Conservation (phyloP, 2,329 filamentous ascomycete species). For the Colletotrichum tamarilloi region DNA sequence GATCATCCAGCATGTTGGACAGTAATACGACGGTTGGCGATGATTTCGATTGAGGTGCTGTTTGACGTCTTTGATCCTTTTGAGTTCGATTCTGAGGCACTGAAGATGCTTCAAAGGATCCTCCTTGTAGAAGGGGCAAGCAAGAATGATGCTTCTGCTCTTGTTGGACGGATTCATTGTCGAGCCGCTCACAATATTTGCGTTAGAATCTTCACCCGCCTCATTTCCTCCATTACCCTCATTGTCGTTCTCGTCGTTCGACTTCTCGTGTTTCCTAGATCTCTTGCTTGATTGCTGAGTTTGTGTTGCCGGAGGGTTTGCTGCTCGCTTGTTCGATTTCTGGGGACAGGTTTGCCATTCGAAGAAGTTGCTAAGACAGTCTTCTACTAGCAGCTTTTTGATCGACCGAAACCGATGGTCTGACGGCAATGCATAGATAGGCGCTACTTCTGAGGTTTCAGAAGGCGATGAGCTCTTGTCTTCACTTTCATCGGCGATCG, state of each 20-base stretch:
- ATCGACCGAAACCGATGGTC: not conserved
- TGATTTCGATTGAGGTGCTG: slow-evolving; percentile 42
- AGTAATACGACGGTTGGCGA: not conserved
- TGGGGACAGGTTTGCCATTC: not conserved
- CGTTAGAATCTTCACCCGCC: not conserved
- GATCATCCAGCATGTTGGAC: not conserved
- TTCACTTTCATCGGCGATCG: not conserved
- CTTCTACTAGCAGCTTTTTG: not conserved
- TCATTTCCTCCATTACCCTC: not conserved
- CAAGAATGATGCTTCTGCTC: slow-evolving; percentile 9
- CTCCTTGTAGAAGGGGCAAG: slow-evolving; percentile 45
- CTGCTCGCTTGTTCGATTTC: not conserved
- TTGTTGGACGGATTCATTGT: not conserved
- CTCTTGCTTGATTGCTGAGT: not conserved
- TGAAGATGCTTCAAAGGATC: slow-evolving; percentile 39
- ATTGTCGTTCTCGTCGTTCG: no score
- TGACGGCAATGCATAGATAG: not conserved
- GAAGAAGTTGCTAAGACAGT: not conserved
- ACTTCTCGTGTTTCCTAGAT: not conserved
- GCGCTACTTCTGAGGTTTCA: not conserved
- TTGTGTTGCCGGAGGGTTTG: not conserved
- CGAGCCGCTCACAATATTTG: not conserved
- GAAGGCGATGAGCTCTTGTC: not conserved
- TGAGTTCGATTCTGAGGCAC: slow-evolving; percentile 41
- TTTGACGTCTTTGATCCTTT: slow-evolving; percentile 43